These are phyloP conservation scores for Gonapodya sp. DNA, from an alignment of 192 early-diverging fungal species.

Conservation along the genomic window DNA sequence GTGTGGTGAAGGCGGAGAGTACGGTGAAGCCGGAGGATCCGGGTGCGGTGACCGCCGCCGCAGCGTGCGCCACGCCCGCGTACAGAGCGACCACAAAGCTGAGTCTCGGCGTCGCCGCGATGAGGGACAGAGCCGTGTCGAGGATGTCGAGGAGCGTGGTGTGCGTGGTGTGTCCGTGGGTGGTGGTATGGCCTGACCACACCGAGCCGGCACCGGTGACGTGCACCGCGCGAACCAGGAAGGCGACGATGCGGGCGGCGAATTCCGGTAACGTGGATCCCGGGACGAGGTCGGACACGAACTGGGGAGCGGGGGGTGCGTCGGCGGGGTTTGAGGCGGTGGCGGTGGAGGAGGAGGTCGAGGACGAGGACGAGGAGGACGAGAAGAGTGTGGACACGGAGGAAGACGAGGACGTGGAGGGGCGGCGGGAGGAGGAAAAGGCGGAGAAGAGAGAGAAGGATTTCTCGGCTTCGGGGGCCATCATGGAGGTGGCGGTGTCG, in stretches of 20 bases:
- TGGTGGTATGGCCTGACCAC: too few relatives aligned
- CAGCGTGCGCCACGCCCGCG: not conserved
- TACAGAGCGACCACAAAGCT: not conserved
- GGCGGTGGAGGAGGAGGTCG: not conserved
- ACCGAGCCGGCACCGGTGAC: not conserved
- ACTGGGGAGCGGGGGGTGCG: not conserved
- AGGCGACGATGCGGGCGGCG: not conserved
- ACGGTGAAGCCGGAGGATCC: too few relatives aligned
- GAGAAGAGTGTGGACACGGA: too few relatives aligned
- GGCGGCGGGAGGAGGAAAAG: not conserved
- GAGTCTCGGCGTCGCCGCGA: not conserved
- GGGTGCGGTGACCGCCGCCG: not conserved
- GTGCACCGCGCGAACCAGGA: not conserved
- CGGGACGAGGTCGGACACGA: not conserved
- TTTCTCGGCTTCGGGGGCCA: not conserved
- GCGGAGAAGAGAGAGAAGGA: not conserved
- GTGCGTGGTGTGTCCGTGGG: not conserved
- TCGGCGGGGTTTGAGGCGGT: not conserved
- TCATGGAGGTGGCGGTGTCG: not conserved
- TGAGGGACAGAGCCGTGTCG: not conserved
- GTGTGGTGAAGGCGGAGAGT: too few relatives aligned
- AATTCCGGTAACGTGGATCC: not conserved
- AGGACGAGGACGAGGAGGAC: not conserved
- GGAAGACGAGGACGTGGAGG: too few relatives aligned
- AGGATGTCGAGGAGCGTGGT: not conserved